A percentile compares a stretch with the other conserved stretches of the same genome.
Evolutionary conservation across 495 filamentous ascomycete genomes (phyloP).

Genomic region (Tuber magnatum): DNA sequence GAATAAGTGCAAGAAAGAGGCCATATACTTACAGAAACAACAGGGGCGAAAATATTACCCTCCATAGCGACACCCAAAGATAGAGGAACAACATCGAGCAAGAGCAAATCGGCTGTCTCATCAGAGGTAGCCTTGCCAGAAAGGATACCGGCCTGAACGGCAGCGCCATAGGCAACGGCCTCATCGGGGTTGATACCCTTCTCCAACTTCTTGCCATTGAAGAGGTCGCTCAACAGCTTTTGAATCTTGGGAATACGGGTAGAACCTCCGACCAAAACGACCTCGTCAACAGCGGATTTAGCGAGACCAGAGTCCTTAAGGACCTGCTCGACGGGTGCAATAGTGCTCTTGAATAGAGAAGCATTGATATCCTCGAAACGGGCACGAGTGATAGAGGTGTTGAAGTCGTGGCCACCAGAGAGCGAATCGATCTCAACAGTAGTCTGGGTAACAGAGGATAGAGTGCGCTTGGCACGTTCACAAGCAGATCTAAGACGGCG

Average conservation of each 20-base stretch:
- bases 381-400: constrained; percentile 97
- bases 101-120: constrained; percentile 88
- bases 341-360: constrained; percentile 89
- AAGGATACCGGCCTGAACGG: constrained; percentile 96
- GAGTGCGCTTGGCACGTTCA: constrained; percentile 98
- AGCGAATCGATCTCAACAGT: constrained; percentile 99
- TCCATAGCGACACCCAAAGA: constrained; percentile 99
- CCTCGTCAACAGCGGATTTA: constrained; percentile 93
- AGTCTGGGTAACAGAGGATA: constrained; percentile 93
- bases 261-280: constrained; percentile 96
- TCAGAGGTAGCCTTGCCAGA: constrained; percentile 94
- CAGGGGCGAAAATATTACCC: constrained; percentile 98
- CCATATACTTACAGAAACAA: constrained; percentile 51
- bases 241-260: constrained; percentile 99
- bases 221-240: constrained; percentile 96
- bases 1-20: not conserved
- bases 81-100: constrained; percentile 93
- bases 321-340: constrained; percentile 97
- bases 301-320: constrained; percentile 92
- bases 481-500: constrained; percentile 96
- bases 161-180: constrained; percentile 97
- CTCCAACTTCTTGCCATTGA: constrained; percentile 98
- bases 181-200: constrained; percentile 99
- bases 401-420: constrained; percentile 96
- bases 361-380: constrained; percentile 98